Percentiles rank a stretch among this genome's conserved stretches.
phyloP scores from a whole-genome alignment of 257 asterid species.

The Penstemon barbatus region DNA sequence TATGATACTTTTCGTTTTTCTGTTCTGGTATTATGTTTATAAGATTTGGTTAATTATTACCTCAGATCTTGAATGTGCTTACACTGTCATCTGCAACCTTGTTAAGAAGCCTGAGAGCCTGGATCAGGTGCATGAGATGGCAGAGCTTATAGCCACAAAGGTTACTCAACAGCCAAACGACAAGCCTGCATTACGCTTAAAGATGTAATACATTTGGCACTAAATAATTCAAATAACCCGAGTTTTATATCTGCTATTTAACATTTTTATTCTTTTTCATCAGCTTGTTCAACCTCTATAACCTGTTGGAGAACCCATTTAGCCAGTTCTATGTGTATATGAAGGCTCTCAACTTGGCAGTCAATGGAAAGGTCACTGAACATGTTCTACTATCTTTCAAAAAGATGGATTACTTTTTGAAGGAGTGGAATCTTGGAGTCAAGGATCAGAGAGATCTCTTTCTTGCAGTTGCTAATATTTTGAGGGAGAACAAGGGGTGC shows the following conservation, averaged over 20 bases:
- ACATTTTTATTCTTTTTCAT: constrained; percentile 18
- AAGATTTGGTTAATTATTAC: constrained; percentile 2
- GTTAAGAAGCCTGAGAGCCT: constrained; percentile 74
- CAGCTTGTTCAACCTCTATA: constrained; percentile 89
- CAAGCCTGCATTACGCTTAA: constrained; percentile 71
- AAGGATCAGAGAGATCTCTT: constrained; percentile 79
- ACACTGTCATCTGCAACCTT: constrained; percentile 77
- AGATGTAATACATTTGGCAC: constrained; percentile 49
- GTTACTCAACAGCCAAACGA: constrained; percentile 66
- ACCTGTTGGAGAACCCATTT: constrained; percentile 76
- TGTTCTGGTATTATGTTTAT: too few species aligned
- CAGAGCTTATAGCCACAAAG: constrained; percentile 70
- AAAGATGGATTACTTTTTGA: constrained; percentile 63
- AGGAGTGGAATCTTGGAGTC: constrained; percentile 77
- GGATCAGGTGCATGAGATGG: constrained; percentile 73
- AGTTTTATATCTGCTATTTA: constrained; percentile 19
- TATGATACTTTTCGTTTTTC: too few species aligned
- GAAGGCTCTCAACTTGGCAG: constrained; percentile 79
- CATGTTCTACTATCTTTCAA: constrained; percentile 67
- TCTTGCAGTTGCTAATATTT: constrained; percentile 55
- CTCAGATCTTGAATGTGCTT: constrained; percentile 82
- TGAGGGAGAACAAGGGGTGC: constrained; percentile 73
- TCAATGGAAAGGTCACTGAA: constrained; percentile 67
- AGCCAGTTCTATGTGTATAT: constrained; percentile 80
- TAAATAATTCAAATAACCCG: neutral